Evolutionary conservation across 768 basidiomycete species (phyloP).

Genomic region (Mycena vitilis): DNA sequence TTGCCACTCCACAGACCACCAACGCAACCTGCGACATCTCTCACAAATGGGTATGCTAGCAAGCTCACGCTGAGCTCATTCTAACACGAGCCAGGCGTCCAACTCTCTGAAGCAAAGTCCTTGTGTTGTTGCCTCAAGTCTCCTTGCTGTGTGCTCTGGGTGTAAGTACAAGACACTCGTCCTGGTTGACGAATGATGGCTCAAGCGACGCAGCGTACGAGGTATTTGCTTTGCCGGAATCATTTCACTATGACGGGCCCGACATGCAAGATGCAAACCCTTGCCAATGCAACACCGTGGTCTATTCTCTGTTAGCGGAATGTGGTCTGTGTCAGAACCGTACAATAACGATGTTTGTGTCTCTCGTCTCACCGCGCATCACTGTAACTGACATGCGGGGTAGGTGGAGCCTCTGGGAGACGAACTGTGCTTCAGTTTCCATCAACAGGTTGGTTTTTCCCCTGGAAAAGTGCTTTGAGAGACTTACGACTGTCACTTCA

Average conservation of each 20-base stretch:
- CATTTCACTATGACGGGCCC: slow-evolving; percentile 44
- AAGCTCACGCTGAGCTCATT: not conserved
- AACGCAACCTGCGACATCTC: slow-evolving; percentile 54
- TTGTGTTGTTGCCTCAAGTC: slow-evolving; percentile 46
- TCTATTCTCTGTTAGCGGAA: slow-evolving; percentile 55
- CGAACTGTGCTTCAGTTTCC: slow-evolving; percentile 37
- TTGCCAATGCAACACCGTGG: slow-evolving; percentile 59
- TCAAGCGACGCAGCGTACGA: slow-evolving; percentile 43
- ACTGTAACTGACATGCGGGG: not conserved
- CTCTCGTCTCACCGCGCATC: not conserved
- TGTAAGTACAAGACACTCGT: slow-evolving; percentile 35
- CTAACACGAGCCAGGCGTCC: slow-evolving; percentile 44
- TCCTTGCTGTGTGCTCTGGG: slow-evolving; percentile 48
- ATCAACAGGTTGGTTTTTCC: slow-evolving; percentile 26
- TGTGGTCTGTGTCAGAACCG: slow-evolving; percentile 57
- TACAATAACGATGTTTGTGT: slow-evolving; percentile 45
- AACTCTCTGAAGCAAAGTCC: slow-evolving; percentile 60
- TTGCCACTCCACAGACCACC: slow-evolving; percentile 48
- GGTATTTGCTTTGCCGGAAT: slow-evolving; percentile 41
- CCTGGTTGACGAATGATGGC: not conserved
- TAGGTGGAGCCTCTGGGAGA: slow-evolving; percentile 39
- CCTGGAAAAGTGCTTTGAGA: slow-evolving; percentile 5
- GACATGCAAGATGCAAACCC: slow-evolving; percentile 38
- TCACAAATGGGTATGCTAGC: slow-evolving; percentile 53
- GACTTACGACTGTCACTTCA: not conserved